Conservation (phyloP, 2,329 filamentous ascomycete species). For the Rachicladosporium sp. region DNA sequence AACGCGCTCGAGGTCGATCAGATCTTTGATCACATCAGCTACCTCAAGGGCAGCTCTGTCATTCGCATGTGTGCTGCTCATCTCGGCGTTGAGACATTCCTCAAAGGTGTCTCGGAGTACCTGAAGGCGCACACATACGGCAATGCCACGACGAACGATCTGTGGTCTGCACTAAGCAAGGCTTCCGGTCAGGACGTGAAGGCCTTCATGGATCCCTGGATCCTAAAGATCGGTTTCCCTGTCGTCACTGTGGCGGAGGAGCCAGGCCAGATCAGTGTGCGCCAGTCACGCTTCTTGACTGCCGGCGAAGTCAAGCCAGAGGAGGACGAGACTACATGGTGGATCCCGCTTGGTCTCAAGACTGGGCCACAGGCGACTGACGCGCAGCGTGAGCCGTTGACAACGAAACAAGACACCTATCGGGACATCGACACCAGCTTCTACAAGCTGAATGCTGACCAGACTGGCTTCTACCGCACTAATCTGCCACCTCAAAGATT, state of each 20-base stretch:
- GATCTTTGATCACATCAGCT: conserved; percentile 94
- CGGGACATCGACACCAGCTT: conserved; percentile 63
- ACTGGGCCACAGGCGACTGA: conserved; percentile 55
- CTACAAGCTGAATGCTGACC: conserved; percentile 87
- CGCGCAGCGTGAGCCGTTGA: conserved; percentile 55
- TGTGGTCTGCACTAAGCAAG: conserved; percentile 80
- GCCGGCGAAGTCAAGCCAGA: conserved; percentile 83
- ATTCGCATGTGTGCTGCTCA: conserved; percentile 93
- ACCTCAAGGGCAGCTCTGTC: conserved; percentile 89
- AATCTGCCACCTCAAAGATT: conserved; percentile 84
- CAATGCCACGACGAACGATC: conserved; percentile 79
- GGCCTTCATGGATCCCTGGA: conserved; percentile 86
- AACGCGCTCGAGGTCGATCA: conserved; percentile 95
- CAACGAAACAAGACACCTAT: conserved; percentile 64
- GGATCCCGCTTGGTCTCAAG: conserved; percentile 80
- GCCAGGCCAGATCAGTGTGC: conserved; percentile 65
- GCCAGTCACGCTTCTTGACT: conserved; percentile 80
- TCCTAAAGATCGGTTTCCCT: conserved; percentile 88
- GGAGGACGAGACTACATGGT: conserved; percentile 89
- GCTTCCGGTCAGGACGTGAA: conserved; percentile 80
- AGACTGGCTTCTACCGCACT: conserved; percentile 82
- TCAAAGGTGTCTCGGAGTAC: conserved; percentile 82
- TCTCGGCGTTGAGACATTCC: conserved; percentile 75
- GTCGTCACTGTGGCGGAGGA: conserved; percentile 78
- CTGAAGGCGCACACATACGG: conserved; percentile 78